Conservation (phyloP, 2,329 filamentous ascomycete species). For the Fusarium citri region DNA sequence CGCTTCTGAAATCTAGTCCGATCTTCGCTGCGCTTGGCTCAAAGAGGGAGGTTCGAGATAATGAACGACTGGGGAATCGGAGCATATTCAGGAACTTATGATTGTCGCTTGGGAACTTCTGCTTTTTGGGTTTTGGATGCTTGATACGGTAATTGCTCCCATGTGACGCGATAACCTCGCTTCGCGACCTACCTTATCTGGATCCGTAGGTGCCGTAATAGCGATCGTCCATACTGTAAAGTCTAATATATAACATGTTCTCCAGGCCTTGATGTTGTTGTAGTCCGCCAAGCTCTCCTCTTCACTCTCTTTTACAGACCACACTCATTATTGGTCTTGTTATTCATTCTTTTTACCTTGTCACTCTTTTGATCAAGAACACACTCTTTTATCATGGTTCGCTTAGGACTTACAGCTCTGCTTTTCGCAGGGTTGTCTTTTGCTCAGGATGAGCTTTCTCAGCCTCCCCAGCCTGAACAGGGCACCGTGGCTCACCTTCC, state of each 20-base stretch:
- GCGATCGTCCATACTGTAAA: background rate
- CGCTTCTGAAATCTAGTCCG: slow-evolving; percentile 1
- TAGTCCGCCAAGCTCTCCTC: slow-evolving; percentile 10
- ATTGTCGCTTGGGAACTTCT: slow-evolving; percentile 16
- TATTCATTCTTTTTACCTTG: background rate
- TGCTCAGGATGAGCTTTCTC: slow-evolving; percentile 5
- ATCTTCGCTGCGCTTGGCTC: slow-evolving; percentile 18
- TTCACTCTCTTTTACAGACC: slow-evolving; percentile 2
- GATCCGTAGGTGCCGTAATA: background rate
- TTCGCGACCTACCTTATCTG: slow-evolving; percentile 1
- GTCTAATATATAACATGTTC: slow-evolving; percentile 1
- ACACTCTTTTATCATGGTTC: slow-evolving; percentile 18
- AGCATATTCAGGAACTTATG: slow-evolving; percentile 19
- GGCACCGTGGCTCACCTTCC: slow-evolving; percentile 40
- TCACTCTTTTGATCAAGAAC: slow-evolving; percentile 13
- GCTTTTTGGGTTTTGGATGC: background rate
- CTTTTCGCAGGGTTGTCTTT: slow-evolving; percentile 32
- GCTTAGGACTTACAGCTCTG: slow-evolving; percentile 26
- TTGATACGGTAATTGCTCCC: background rate
- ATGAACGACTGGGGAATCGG: slow-evolving; percentile 1
- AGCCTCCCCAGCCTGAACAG: slow-evolving; percentile 3
- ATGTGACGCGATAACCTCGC: background rate
- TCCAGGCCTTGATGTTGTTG: background rate
- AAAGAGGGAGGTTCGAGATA: slow-evolving; percentile 21
- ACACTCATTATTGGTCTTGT: slow-evolving; percentile 6